Conservation (phyloP, 2,329 filamentous ascomycete species). For the Periconia sp. region DNA sequence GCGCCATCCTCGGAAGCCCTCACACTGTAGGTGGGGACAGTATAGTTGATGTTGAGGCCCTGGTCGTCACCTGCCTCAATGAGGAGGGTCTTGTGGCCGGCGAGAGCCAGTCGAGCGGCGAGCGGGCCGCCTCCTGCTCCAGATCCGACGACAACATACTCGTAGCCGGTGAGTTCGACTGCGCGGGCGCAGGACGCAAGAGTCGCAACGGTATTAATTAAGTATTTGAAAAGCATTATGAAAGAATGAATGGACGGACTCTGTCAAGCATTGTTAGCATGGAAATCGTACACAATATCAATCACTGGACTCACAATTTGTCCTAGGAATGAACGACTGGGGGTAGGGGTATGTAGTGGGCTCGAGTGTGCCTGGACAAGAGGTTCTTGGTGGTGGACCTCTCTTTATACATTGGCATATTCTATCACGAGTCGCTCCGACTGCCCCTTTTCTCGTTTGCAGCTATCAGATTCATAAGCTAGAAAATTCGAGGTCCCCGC, state of each 20-base stretch:
- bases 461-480: background rate
- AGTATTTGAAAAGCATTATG: background rate
- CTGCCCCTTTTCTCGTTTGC: background rate
- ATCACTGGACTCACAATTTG: background rate
- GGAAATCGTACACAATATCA: background rate
- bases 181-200: conserved; percentile 8
- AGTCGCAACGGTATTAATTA: background rate
- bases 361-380: background rate
- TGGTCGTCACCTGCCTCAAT: conserved; percentile 64
- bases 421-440: background rate
- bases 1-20: conserved; percentile 58
- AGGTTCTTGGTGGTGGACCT: background rate
- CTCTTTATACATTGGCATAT: background rate
- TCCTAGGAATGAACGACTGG: background rate
- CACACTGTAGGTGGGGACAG: conserved; percentile 57
- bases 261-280: background rate
- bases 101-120: conserved; percentile 59
- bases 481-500: background rate
- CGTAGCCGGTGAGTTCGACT: conserved; percentile 50
- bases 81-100: conserved; percentile 62
- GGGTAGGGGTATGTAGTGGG: background rate
- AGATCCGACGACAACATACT: conserved; percentile 65
- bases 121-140: conserved; percentile 36
- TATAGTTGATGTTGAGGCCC: conserved; percentile 52
- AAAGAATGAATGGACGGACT: background rate